Evolutionary conservation across 2,329 filamentous ascomycete genomes (phyloP).

Genomic region (Stachybotrys echinatus): DNA sequence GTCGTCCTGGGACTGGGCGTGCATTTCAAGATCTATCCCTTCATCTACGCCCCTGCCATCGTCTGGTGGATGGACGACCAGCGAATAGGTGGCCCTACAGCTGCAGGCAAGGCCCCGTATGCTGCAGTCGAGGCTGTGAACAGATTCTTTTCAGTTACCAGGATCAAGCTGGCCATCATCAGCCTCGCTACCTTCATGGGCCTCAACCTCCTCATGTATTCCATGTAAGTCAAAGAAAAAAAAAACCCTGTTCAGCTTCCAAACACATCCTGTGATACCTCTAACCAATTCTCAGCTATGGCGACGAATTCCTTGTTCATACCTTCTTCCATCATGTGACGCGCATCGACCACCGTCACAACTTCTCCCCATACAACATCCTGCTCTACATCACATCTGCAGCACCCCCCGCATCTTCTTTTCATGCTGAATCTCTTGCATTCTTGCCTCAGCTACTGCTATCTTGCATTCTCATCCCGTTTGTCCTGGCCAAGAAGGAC

Average conservation of each 20-base stretch:
- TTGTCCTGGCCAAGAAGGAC: conserved; percentile 74
- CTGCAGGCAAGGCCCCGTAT: conserved; percentile 1
- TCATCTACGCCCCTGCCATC: conserved; percentile 83
- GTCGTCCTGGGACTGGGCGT: conserved; percentile 75
- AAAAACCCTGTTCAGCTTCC: background rate
- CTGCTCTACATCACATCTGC: conserved; percentile 83
- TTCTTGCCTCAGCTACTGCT: conserved; percentile 86
- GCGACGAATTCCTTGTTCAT: conserved; percentile 74
- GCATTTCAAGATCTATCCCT: conserved; percentile 98
- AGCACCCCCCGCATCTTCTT: conserved; percentile 30
- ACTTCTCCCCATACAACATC: conserved; percentile 95
- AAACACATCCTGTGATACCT: background rate
- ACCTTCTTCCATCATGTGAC: conserved; percentile 92
- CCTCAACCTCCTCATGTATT: conserved; percentile 77
- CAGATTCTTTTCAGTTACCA: conserved; percentile 45
- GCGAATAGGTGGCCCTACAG: conserved; percentile 21
- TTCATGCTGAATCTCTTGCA: conserved; percentile 69
- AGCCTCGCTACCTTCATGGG: conserved; percentile 69
- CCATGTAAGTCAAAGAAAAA: conserved; percentile 49
- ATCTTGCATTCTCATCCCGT: conserved; percentile 68
- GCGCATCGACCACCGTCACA: conserved; percentile 93
- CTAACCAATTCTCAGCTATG: conserved; percentile 53
- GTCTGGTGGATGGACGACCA: conserved; percentile 72
- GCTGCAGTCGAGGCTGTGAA: conserved; percentile 17
- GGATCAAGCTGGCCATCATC: conserved; percentile 53